These are phyloP conservation scores for Diddensiella caesifluorescens DNA, from an alignment of 805 yeast genomes.

Conservation along the genomic window DNA sequence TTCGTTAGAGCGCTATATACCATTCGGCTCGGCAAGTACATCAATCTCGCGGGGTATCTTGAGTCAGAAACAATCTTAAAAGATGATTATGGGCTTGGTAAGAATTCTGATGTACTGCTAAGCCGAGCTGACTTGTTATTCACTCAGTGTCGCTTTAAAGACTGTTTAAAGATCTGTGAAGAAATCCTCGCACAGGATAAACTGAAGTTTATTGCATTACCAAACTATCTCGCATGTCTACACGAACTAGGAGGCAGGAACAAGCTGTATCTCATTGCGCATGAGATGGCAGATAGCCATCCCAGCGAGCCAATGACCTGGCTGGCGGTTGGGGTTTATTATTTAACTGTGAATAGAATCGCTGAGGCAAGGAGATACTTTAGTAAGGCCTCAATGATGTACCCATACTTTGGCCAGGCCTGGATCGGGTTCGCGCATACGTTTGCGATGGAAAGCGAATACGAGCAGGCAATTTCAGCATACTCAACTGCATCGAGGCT, in stretches of 20 bases:
- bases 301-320: constrained; percentile 82
- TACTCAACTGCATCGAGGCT: constrained; percentile 92
- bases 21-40: constrained; percentile 66
- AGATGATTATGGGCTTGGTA: constrained; percentile 67
- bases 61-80: constrained; percentile 61
- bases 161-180: constrained; percentile 73
- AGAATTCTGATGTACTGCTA: constrained; percentile 63
- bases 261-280: constrained; percentile 73
- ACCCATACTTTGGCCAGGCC: constrained; percentile 88
- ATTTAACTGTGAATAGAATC: constrained; percentile 64
- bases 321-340: constrained; percentile 90
- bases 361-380: constrained; percentile 83
- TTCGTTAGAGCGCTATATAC: constrained; percentile 72
- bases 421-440: constrained; percentile 99
- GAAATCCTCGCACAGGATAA: constrained; percentile 46
- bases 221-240: constrained; percentile 75
- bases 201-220: constrained; percentile 64
- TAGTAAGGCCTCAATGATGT: constrained; percentile 79
- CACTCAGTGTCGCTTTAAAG: constrained; percentile 71
- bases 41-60: constrained; percentile 48
- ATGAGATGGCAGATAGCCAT: constrained; percentile 76
- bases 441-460: constrained; percentile 97
- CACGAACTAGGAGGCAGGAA: constrained; percentile 81
- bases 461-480: constrained; percentile 96
- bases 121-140: constrained; percentile 66